Conservation (phyloP, 805 yeast genomes). For the Kluyveromyces lactis region DNA sequence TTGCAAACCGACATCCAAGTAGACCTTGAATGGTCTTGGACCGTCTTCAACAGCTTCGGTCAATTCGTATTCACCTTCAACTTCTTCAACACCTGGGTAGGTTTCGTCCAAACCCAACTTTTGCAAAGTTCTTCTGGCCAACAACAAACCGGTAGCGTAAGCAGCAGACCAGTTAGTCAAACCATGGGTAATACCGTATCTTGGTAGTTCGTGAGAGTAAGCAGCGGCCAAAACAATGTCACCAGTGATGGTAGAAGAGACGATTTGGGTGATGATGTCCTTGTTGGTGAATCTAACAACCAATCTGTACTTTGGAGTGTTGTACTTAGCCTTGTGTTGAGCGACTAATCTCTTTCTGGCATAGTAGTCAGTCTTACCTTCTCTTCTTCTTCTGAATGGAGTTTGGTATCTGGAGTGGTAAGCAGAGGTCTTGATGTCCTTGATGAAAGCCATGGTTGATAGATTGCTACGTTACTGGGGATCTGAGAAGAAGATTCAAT, state of each 20-base stretch:
- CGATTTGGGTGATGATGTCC: slow-evolving; percentile 96
- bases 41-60: slow-evolving; percentile 99
- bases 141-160: slow-evolving; percentile 95
- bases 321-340: slow-evolving; percentile 99
- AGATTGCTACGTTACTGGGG: slow-evolving; percentile 2
- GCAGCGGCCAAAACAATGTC: slow-evolving; percentile 95
- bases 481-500: not conserved
- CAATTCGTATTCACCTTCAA: slow-evolving; percentile 97
- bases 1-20: slow-evolving; percentile 97
- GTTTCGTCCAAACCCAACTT: slow-evolving; percentile 98
- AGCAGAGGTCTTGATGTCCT: slow-evolving; percentile 71
- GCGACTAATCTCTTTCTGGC: slow-evolving; percentile 99
- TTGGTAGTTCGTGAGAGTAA: slow-evolving; percentile 97
- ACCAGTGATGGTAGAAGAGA: slow-evolving; percentile 95
- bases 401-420: slow-evolving; percentile 99
- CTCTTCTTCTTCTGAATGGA: slow-evolving; percentile 99
- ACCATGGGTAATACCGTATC: slow-evolving; percentile 96
- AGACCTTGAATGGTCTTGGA: slow-evolving; percentile 99
- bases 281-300: slow-evolving; percentile 99
- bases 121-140: slow-evolving; percentile 98
- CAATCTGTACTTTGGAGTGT: slow-evolving; percentile 98
- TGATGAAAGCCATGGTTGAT: slow-evolving; percentile 66
- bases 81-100: slow-evolving; percentile 98
- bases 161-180: slow-evolving; percentile 99
- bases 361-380: slow-evolving; percentile 99